Conservation (phyloP, 148 eudicot species). For the Chenopodium album region DNA sequence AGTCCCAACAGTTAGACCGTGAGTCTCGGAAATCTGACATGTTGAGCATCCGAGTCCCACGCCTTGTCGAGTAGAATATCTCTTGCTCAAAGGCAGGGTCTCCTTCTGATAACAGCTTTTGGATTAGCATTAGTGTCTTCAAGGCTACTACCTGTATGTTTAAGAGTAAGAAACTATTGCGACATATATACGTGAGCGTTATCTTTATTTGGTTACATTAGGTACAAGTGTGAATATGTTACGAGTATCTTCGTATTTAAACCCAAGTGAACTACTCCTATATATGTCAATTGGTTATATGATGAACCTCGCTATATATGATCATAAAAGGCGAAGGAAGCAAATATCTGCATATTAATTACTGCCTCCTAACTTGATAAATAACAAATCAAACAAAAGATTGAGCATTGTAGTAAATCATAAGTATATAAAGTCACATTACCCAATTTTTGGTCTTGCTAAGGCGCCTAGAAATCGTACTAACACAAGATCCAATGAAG, state of each 20-base stretch:
- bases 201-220: background rate
- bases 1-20: slow-evolving; percentile 62
- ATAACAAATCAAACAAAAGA: background rate
- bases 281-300: background rate
- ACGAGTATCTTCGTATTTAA: too few species aligned
- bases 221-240: background rate
- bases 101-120: slow-evolving; percentile 66
- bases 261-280: background rate
- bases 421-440: background rate
- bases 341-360: too few species aligned
- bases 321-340: too few species aligned
- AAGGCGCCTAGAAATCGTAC: slow-evolving; percentile 58
- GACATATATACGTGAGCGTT: background rate
- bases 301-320: background rate
- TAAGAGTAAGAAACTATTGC: background rate
- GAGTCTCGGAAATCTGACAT: slow-evolving; percentile 80
- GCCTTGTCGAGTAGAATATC: slow-evolving; percentile 75
- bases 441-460: slow-evolving; percentile 80
- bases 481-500: slow-evolving; percentile 53
- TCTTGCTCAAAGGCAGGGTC: slow-evolving; percentile 70
- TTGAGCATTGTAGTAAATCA: background rate
- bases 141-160: slow-evolving; percentile 62
- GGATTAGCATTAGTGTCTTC: slow-evolving; percentile 71
- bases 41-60: slow-evolving; percentile 82
- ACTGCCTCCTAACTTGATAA: background rate